phyloP scores from a whole-genome alignment of 2,329 filamentous ascomycete species.

The Gyromitra esculenta region DNA sequence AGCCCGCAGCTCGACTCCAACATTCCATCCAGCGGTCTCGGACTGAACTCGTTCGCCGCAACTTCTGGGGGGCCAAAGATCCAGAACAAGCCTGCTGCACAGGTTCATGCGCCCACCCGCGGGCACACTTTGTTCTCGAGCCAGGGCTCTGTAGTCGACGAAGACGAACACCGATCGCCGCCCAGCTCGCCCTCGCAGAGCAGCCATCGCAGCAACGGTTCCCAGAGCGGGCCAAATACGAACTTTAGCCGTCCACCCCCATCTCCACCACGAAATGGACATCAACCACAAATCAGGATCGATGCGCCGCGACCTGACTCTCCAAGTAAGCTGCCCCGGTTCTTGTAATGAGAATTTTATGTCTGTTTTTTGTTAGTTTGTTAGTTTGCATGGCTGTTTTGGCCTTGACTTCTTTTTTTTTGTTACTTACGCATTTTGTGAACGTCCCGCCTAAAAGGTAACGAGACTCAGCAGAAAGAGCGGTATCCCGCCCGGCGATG shows the following conservation, averaged over 20 bases:
- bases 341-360: conserved; percentile 13
- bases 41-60: conserved; percentile 23
- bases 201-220: conserved; percentile 27
- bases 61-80: conserved; percentile 24
- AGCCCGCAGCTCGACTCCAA: conserved; percentile 33
- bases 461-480: conserved; percentile 35
- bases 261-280: conserved; percentile 17
- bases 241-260: conserved; percentile 43
- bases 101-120: conserved; percentile 14
- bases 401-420: conserved; percentile 27
- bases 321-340: conserved; percentile 27
- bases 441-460: conserved; percentile 39
- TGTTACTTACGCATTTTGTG: conserved; percentile 34
- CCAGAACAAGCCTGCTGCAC: conserved; percentile 32
- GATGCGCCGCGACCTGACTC: conserved; percentile 35
- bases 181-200: conserved; percentile 26
- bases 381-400: conserved; percentile 30
- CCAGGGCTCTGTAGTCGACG: conserved; percentile 34
- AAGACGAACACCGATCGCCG: conserved; percentile 30
- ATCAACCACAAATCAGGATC: conserved; percentile 34
- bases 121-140: conserved; percentile 32
- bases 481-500: conserved; percentile 31
- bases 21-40: conserved; percentile 43
- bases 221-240: conserved; percentile 33
- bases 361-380: conserved; percentile 5